Conservation (phyloP, 2,329 filamentous ascomycete species). For the Paracorniculantispora psalliotae region DNA sequence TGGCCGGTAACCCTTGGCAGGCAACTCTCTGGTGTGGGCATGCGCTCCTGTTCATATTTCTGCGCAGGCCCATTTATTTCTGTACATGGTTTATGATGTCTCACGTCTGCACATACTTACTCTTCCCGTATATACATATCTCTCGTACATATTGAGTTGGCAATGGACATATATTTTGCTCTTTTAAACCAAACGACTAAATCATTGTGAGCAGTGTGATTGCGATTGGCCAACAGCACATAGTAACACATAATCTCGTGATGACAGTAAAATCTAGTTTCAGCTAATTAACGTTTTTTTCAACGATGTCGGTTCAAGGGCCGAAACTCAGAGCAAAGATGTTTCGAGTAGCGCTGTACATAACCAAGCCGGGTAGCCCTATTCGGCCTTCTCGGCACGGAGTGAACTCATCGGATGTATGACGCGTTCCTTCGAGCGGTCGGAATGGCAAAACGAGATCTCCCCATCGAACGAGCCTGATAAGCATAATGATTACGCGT, state of each 20-base stretch:
- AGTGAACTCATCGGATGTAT: background rate
- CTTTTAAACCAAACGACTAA: too few relatives aligned
- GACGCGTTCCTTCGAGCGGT: background rate
- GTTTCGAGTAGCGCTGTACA: too few relatives aligned
- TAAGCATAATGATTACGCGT: slow-evolving; percentile 7
- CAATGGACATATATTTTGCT: background rate
- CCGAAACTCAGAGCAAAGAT: too few relatives aligned
- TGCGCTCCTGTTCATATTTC: background rate
- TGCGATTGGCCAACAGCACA: too few relatives aligned
- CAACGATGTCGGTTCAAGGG: too few relatives aligned
- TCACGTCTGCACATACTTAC: background rate
- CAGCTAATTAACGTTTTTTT: too few relatives aligned
- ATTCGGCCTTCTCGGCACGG: background rate
- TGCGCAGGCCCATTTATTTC: background rate
- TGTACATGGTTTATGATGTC: background rate
- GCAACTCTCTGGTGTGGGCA: background rate
- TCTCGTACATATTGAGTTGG: background rate
- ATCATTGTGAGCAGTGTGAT: too few relatives aligned
- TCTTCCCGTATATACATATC: background rate
- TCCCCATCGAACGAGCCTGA: background rate
- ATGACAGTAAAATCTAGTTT: too few relatives aligned
- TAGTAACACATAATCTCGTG: too few relatives aligned
- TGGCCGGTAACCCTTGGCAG: too few relatives aligned
- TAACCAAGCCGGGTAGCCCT: too few relatives aligned
- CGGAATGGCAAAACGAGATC: background rate